These are phyloP conservation scores for Hypoxylon subgilvum DNA, from an alignment of 495 filamentous ascomycete species.

Conservation along the genomic window DNA sequence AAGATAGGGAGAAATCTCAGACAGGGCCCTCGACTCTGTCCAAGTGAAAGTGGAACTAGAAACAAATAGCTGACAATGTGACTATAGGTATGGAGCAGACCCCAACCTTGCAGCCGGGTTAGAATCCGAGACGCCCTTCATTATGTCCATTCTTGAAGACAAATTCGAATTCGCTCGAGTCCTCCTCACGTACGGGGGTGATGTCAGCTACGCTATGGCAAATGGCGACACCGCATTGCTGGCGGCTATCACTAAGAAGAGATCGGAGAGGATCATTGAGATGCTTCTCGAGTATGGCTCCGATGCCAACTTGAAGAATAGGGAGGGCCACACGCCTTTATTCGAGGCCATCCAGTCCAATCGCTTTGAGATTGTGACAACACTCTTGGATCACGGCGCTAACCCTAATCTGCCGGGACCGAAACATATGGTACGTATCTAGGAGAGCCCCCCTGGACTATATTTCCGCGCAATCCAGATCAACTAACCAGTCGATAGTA, in stretches of 20 bases:
- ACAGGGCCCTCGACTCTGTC: neutral
- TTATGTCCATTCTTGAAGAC: conserved; percentile 43
- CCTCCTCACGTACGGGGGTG: conserved; percentile 56
- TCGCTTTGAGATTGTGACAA: conserved; percentile 51
- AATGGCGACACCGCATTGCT: conserved; percentile 57
- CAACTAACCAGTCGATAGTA: conserved; percentile 8
- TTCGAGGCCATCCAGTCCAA: conserved; percentile 51
- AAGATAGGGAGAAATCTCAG: neutral
- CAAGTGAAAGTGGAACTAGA: neutral
- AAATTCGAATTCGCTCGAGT: conserved; percentile 52
- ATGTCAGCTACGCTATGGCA: conserved; percentile 48
- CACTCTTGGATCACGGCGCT: conserved; percentile 57
- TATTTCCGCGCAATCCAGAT: too few species aligned
- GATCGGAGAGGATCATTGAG: conserved; percentile 49
- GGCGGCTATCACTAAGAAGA: conserved; percentile 54
- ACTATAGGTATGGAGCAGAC: conserved; percentile 52
- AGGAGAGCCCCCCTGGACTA: neutral
- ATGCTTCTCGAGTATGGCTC: conserved; percentile 56
- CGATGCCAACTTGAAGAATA: conserved; percentile 59
- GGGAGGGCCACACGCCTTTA: conserved; percentile 57
- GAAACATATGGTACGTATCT: conserved; percentile 49
- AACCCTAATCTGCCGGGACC: conserved; percentile 57
- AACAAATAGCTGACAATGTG: neutral
- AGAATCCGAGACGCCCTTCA: conserved; percentile 51
- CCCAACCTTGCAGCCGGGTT: conserved; percentile 51